Evolutionary conservation across 495 filamentous ascomycete genomes (phyloP), one percentile per base, ranked within the genome.

Genomic region (Coniosporium apollinis): DNA sequence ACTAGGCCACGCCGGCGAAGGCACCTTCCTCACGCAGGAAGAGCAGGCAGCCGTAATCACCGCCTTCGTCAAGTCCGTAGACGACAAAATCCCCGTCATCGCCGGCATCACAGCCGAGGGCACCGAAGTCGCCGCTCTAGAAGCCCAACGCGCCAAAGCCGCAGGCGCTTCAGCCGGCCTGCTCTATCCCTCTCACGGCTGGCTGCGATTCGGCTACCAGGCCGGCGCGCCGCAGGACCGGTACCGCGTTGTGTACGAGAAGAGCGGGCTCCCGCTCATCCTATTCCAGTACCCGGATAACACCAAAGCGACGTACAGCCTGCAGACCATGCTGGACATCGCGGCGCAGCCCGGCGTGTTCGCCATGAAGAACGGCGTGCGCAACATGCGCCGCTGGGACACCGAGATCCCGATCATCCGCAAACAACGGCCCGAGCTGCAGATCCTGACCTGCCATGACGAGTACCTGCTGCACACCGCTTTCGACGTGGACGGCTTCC

Each of bases 281-380:
- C 48, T 57, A 7, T 57, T 57, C 43, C 54, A 57, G 33, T 57
- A 57, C 21, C 52, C 54, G 2, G 54, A 57, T 39, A 55, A 53
- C 45, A 57, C 54, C 18, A 55, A 57, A 30, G 54, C 54, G 4
- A 51, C 45, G 14, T 57, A 57, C 28, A 55, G 36, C 37, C 36
- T 57, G 29, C 45, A 55, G 33, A 57, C 52, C 4, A 52, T 57
- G 52, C 52, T 57, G 2, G 52, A 57, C 33, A 57, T 57, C 21
- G 34, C 54, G 11, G 54, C 52, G 1, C 54, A 47, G 16, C 54
- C 54, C 6, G 52, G 54, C 13, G 43, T 46, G 2, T 53, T 57
- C 34, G 54, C 54, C 11, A 57, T 57, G 52, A 57, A 57, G 39
- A 57, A 57, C 33, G 54, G 54, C 19, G 54, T 57, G 9, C 52